Percentiles rank a stretch among this genome's conserved stretches.
These are phyloP conservation scores for Axilococcus clingmanii DNA, from an alignment of 139 green algal species.

Conservation along the genomic window DNA sequence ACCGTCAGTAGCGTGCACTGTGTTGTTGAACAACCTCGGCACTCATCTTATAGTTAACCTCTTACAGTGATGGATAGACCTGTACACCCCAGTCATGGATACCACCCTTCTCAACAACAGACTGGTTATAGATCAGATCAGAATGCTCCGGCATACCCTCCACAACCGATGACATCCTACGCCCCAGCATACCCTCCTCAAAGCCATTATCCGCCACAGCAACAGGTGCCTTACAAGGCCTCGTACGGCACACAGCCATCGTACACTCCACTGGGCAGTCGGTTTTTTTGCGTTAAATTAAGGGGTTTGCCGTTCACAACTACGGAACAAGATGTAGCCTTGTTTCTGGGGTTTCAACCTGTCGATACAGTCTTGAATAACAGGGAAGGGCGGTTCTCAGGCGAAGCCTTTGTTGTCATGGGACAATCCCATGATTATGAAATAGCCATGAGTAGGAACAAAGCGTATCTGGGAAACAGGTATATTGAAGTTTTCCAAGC, in stretches of 20 bases:
- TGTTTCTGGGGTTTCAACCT: slow-evolving; percentile 64
- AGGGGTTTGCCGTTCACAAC: slow-evolving; percentile 70
- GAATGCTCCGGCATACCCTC: neutral
- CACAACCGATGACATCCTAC: neutral
- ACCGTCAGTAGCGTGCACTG: too few species aligned
- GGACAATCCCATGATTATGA: slow-evolving; percentile 46
- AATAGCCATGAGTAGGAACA: slow-evolving; percentile 57
- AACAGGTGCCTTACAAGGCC: too few species aligned
- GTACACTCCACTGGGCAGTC: neutral
- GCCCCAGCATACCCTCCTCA: too few species aligned
- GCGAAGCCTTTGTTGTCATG: slow-evolving; percentile 68
- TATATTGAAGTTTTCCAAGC: slow-evolving; percentile 74
- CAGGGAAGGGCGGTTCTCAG: slow-evolving; percentile 49
- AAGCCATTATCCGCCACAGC: too few species aligned
- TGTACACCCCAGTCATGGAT: neutral
- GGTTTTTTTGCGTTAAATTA: slow-evolving; percentile 22
- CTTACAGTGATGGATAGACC: too few species aligned
- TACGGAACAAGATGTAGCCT: slow-evolving; percentile 56
- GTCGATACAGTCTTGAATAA: slow-evolving; percentile 65
- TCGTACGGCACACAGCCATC: neutral
- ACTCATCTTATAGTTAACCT: too few species aligned
- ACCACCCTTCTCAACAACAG: neutral
- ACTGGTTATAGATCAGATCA: neutral
- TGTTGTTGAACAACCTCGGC: too few species aligned
- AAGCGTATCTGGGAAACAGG: slow-evolving; percentile 61